Percentiles rank a stretch among this genome's conserved stretches.
Evolutionary conservation across 2,329 filamentous ascomycete species (phyloP).

Genomic region (Graphilbum fragrans): DNA sequence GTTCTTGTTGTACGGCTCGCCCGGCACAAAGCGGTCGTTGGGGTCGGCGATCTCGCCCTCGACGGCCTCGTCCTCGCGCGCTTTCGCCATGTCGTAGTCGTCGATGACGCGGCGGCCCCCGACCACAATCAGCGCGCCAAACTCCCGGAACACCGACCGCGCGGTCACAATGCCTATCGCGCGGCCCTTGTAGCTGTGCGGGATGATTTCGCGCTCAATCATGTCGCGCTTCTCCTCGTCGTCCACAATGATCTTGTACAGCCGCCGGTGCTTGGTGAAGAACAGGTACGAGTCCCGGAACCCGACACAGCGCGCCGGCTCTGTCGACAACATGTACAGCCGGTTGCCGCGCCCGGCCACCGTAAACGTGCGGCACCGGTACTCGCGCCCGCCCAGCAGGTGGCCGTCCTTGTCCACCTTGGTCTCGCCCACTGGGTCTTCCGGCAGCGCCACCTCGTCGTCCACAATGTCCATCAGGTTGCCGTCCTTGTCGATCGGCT

Average conservation of each 20-base stretch:
- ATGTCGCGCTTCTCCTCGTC: constrained; percentile 96
- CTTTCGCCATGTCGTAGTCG: constrained; percentile 75
- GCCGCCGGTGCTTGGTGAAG: constrained; percentile 93
- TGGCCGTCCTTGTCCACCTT: constrained; percentile 89
- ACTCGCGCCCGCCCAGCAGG: constrained; percentile 74
- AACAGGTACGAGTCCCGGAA: constrained; percentile 98
- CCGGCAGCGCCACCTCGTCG: constrained; percentile 82
- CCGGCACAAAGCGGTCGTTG: constrained; percentile 64
- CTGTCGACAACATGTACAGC: constrained; percentile 96
- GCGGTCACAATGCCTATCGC: constrained; percentile 96
- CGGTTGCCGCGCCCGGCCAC: constrained; percentile 72
- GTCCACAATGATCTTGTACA: constrained; percentile 96
- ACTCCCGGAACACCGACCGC: constrained; percentile 92
- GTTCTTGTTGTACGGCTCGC: constrained; percentile 93
- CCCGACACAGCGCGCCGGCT: constrained; percentile 89
- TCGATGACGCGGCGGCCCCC: constrained; percentile 77
- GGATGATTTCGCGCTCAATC: constrained; percentile 90
- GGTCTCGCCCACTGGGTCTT: constrained; percentile 76
- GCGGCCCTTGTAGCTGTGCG: constrained; percentile 95
- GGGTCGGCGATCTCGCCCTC: constrained; percentile 91
- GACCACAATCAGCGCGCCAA: constrained; percentile 87
- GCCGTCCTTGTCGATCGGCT: constrained; percentile 86
- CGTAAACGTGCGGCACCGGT: constrained; percentile 90
- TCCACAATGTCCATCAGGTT: constrained; percentile 82
- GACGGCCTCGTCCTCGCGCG: constrained; percentile 62